Base-by-base conservation (phyloP, 23 red algal species). In the Chondrus crispus region DNA sequence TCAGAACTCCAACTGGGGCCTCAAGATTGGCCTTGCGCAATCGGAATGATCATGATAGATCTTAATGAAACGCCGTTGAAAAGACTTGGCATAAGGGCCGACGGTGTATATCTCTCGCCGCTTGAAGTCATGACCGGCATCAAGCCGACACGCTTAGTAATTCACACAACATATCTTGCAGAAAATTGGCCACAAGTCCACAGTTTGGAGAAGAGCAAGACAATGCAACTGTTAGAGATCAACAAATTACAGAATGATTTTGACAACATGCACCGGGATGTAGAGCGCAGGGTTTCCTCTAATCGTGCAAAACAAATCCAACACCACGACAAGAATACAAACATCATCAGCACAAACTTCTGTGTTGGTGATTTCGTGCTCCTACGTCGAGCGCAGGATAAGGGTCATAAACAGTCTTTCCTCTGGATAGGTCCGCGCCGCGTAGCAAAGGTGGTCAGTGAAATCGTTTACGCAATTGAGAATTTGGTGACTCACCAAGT, bases 71-170 rank as follows among this genome's bases (percentile, higher is more conserved):
- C 74, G 19, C 40, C 40, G 10, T 19, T 51, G 13, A 14, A 11
- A 12, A 46, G 74, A 46, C 30, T 80, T 12, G 74, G 19, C 18
- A 80, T 13, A 22, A 12, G 46, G 19, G 33, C 46, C 10, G 74
- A 80, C 49, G 19, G 41, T 53, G 13, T 30, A 51, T 52, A 19
- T n/a, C 74, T 18, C 11, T 53, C 74, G 14, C 41, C 74, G 20
- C 74, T 80, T 48, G 40, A 80, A 52, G 41, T 80, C 30, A 80
- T 80, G 74, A 80, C 74, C 14, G 74, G 74, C 49, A 80, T 80
- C 37, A 46, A 51, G 30, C 74, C 41, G 11, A 16, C 12, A 12
- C 74, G 74, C 74, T 13, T 39, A 53, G 11, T 80, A 19, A 53
- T 52, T n/a, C 41, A 39, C 19, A 51, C 49, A 16, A 72, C 28